Conservation (phyloP, 768 basidiomycete species). For the Rhodotorula paludigena region DNA sequence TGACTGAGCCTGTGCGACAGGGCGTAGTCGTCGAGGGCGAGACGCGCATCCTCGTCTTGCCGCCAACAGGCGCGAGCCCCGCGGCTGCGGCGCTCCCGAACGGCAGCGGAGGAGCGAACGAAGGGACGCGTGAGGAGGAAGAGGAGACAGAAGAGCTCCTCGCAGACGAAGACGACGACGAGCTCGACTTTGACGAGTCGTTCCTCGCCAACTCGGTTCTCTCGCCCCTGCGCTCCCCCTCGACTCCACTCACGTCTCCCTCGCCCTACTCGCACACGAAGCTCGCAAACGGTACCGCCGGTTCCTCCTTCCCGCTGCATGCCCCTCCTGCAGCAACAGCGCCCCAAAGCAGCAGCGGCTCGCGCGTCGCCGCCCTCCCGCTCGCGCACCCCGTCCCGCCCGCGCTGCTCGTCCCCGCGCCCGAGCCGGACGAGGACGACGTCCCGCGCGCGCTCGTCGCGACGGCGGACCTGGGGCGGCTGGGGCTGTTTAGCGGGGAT, state of each 20-base stretch:
- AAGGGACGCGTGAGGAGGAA: background rate
- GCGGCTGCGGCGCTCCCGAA: background rate
- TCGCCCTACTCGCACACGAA: background rate
- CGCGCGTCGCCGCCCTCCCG: background rate
- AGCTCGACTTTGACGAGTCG: slow-evolving; percentile 28
- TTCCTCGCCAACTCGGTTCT: slow-evolving; percentile 39
- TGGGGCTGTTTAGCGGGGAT: slow-evolving; percentile 41
- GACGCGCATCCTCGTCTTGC: slow-evolving; percentile 32
- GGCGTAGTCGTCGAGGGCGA: slow-evolving; percentile 51
- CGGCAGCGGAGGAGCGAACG: background rate
- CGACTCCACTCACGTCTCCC: slow-evolving; percentile 7
- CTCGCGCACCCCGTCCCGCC: slow-evolving; percentile 14
- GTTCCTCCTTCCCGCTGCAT: slow-evolving; percentile 16
- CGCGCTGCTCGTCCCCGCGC: slow-evolving; percentile 15
- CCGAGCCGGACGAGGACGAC: slow-evolving; percentile 37
- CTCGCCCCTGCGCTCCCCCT: background rate
- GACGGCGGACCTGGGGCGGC: slow-evolving; percentile 25
- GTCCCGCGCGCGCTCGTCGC: slow-evolving; percentile 14
- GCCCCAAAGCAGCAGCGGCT: background rate
- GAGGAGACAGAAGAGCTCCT: slow-evolving; percentile 7
- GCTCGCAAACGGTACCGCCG: background rate
- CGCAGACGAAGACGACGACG: slow-evolving; percentile 39
- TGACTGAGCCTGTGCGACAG: slow-evolving; percentile 69
- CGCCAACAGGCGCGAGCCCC: slow-evolving; percentile 5
- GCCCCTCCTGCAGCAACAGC: background rate